Evolutionary conservation across 2,329 filamentous ascomycete species (phyloP).

Genomic region (Moelleriella libera): DNA sequence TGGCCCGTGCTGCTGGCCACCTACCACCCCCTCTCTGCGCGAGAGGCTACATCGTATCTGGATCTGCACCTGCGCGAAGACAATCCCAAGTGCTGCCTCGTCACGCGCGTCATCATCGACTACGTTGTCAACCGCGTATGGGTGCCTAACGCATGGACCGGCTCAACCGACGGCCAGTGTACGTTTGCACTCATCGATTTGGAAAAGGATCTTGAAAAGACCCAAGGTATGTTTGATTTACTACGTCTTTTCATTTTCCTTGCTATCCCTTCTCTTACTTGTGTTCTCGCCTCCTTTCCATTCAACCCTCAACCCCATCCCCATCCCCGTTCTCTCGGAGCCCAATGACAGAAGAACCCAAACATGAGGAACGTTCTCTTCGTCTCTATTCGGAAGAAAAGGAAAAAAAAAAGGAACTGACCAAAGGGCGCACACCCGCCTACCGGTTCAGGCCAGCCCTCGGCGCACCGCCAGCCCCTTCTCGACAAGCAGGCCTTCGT

Average conservation of each 20-base stretch:
- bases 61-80: conserved; percentile 24
- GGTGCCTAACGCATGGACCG: conserved; percentile 23
- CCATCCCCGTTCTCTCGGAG: too few species aligned
- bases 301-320: too few species aligned
- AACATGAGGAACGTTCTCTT: too few species aligned
- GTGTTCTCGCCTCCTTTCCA: too few species aligned
- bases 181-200: conserved; percentile 20
- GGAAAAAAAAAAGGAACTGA: too few species aligned
- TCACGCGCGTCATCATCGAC: conserved; percentile 26
- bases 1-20: conserved; percentile 22
- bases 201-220: conserved; percentile 19
- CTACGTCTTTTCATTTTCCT: too few species aligned
- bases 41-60: conserved; percentile 25
- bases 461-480: conserved; percentile 21
- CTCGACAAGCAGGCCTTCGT: conserved; percentile 21
- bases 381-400: too few species aligned
- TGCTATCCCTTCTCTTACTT: too few species aligned
- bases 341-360: too few species aligned
- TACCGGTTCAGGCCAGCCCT: conserved; percentile 21
- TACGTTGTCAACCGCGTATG: conserved; percentile 27
- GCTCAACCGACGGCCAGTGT: conserved; percentile 19
- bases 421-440: too few species aligned
- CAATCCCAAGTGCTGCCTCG: conserved; percentile 25
- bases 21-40: conserved; percentile 21
- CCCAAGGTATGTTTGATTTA: conserved; percentile 18